Percentiles rank a stretch among this genome's conserved stretches.
These are phyloP conservation scores for Xanthoconium stramineum DNA, from an alignment of 768 basidiomycete genomes.

Conservation along the genomic window DNA sequence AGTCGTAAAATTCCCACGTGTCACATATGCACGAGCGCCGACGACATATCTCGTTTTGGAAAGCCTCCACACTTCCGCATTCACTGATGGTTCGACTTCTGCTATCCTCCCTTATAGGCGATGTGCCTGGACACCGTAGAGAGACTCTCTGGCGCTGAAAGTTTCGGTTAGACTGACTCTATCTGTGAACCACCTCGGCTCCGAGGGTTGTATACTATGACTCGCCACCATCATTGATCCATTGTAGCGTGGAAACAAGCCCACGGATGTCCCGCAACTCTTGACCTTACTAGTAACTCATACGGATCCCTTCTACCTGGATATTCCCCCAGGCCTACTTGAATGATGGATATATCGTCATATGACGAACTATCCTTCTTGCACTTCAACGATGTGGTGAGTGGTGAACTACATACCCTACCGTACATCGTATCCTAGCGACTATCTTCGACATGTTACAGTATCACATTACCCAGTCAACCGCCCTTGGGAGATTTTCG, in stretches of 20 bases:
- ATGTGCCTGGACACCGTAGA: too few relatives aligned
- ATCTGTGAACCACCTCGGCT: background rate
- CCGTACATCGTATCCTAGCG: background rate
- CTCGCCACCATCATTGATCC: background rate
- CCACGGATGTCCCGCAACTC: too few relatives aligned
- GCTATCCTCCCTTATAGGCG: background rate
- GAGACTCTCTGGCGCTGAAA: too few relatives aligned
- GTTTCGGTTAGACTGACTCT: too few relatives aligned
- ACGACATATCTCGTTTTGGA: conserved; percentile 21
- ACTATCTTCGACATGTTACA: background rate
- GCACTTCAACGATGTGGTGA: conserved; percentile 11
- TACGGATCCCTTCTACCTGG: background rate
- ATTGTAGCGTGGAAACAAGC: background rate
- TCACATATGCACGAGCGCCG: conserved; percentile 5
- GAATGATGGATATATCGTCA: background rate
- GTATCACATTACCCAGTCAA: conserved; percentile 10
- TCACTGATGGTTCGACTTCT: background rate
- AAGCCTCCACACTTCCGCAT: conserved; percentile 6
- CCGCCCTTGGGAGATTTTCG: conserved; percentile 1
- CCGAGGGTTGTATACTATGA: background rate
- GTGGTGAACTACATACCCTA: background rate
- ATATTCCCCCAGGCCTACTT: background rate
- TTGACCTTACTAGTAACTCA: too few relatives aligned
- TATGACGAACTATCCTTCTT: conserved; percentile 3
- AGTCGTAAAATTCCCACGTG: conserved; percentile 9